These are phyloP conservation scores for Apostasia ramifera DNA, from an alignment of 106 monocot genomes.

Conservation along the genomic window DNA sequence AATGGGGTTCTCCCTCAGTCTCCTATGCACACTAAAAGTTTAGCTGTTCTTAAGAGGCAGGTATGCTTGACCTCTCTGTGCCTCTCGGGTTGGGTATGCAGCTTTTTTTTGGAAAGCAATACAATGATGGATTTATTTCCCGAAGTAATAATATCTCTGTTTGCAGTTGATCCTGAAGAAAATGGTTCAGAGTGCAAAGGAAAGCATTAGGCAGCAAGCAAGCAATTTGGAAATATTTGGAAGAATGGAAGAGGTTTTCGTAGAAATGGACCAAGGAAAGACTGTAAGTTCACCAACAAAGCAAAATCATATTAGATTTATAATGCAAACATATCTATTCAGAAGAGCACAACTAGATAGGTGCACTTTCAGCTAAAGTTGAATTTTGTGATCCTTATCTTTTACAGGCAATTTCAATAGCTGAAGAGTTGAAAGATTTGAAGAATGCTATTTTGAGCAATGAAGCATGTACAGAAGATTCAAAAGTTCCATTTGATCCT, in stretches of 20 bases:
- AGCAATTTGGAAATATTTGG: slow-evolving; percentile 69
- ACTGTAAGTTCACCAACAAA: slow-evolving; percentile 12
- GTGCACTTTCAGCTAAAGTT: no score
- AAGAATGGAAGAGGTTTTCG: slow-evolving; percentile 77
- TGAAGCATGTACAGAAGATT: slow-evolving; percentile 7
- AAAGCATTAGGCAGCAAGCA: slow-evolving; percentile 45
- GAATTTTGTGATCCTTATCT: neutral
- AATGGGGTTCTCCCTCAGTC: slow-evolving; percentile 95
- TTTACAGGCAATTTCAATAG: slow-evolving; percentile 27
- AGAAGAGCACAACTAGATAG: no score
- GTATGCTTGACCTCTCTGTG: slow-evolving; percentile 14
- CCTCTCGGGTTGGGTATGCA: neutral
- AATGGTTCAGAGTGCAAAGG: slow-evolving; percentile 75
- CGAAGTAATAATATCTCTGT: neutral
- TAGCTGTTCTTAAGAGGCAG: slow-evolving; percentile 85
- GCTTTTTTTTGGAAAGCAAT: neutral
- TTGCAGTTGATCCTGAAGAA: slow-evolving; percentile 56
- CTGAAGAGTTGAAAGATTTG: slow-evolving; percentile 38
- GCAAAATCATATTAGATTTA: no score
- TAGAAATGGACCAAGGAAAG: slow-evolving; percentile 47
- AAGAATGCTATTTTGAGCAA: slow-evolving; percentile 48
- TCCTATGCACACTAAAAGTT: slow-evolving; percentile 90
- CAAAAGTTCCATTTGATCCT: slow-evolving; percentile 33
- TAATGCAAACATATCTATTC: no score
- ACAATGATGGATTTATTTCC: neutral